Base-by-base conservation (phyloP, 306 rosid genomes). In the Ziziphus jujuba region DNA sequence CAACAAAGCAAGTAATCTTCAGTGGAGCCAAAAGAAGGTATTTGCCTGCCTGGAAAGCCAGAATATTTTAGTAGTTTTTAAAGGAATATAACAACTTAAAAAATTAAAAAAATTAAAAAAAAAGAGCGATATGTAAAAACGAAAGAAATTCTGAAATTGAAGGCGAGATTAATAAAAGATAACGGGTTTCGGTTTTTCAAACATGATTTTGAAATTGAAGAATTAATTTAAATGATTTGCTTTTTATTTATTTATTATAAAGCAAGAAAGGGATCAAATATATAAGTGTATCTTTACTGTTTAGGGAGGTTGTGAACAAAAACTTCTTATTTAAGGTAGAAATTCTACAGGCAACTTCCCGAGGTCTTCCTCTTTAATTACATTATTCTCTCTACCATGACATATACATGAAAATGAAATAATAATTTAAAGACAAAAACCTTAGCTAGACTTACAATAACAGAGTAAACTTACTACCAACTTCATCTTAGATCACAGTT, bases 401-500 rank as follows among this genome's bases (percentile, higher is more conserved):
- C 72, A 76, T 74, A 66, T 71, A 76, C 70, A 79, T 34, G 59
- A 75, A 17, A 7, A 43, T 28, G 36, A 59, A 13, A 59, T 7
- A 44, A 67, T 23, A 47, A 71, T 47, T 63, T 56, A 40, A 68
- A 72, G 77, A 58, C 60, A 8, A 50, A 77, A 50, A 77, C 57
- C 61, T 38, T 17, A 73, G 76, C 53, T 65, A 74, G 72, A 5
- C 23, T 50, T 16, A 17, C 55, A 35, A 8, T 49, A 19, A 19
- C 22, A 10, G 20, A 6, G 24, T 9, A 50, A n/a, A 16, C 17
- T 19, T 16, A 50, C 55, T 17, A 16, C 20, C 19, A 40, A 4
- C 50, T 13, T 31, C 23, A 8, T 16, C 71, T 77, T 77, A 83
- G 79, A 95, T 90, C 36, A 88, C 76, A 7, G 91, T 88, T 79